These are phyloP conservation scores for Plectosphaerella sp. DNA, from an alignment of 2,329 filamentous ascomycete genomes.

Conservation along the genomic window DNA sequence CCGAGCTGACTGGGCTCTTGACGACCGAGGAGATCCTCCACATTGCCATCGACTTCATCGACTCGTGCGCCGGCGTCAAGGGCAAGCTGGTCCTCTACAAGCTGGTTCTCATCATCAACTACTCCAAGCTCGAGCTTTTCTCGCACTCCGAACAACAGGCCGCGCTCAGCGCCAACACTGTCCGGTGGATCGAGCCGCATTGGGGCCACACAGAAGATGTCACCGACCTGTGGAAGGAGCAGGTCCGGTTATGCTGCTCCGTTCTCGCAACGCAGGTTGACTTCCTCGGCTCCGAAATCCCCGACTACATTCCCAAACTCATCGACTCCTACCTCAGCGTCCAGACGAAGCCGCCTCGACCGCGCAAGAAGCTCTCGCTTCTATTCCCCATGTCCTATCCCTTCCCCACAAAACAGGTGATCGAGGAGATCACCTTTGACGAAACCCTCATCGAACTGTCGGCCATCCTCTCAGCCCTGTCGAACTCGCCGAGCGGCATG, in stretches of 20 bases:
- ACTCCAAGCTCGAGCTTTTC: conserved; percentile 79
- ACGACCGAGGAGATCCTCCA: conserved; percentile 81
- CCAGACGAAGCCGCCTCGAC: conserved; percentile 46
- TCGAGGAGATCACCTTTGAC: conserved; percentile 63
- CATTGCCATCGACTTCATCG: conserved; percentile 89
- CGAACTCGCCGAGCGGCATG: conserved; percentile 69
- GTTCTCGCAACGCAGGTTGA: conserved; percentile 83
- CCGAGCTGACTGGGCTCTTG: conserved; percentile 75
- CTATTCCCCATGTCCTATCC: conserved; percentile 89
- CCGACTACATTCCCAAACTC: conserved; percentile 85
- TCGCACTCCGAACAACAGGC: conserved; percentile 70
- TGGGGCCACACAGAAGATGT: conserved; percentile 76
- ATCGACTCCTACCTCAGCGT: conserved; percentile 84
- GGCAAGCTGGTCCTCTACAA: conserved; percentile 92
- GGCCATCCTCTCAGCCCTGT: conserved; percentile 77
- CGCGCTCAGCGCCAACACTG: conserved; percentile 73
- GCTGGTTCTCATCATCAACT: conserved; percentile 87
- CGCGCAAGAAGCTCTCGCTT: conserved; percentile 70
- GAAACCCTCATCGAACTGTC: conserved; percentile 87
- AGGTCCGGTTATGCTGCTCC: conserved; percentile 89
- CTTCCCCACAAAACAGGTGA: conserved; percentile 70
- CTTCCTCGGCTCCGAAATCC: conserved; percentile 73
- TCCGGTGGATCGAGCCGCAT: conserved; percentile 87
- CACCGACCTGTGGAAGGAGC: conserved; percentile 84
- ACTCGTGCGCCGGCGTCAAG: conserved; percentile 81